These are phyloP conservation scores for Rubus parviflorus DNA, from an alignment of 306 rosid species.

Conservation along the genomic window DNA sequence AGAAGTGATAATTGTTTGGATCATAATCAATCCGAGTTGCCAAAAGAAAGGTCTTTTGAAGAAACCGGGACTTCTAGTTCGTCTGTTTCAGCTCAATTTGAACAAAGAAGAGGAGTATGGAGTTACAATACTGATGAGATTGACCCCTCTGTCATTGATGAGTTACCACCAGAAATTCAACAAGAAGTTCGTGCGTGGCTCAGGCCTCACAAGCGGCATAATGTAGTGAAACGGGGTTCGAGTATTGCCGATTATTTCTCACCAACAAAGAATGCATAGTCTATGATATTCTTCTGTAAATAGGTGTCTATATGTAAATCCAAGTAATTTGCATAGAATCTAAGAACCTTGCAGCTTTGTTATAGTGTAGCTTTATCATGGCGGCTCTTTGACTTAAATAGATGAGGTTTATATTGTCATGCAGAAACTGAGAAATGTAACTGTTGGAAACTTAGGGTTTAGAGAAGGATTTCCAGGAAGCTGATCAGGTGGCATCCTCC, in stretches of 20 bases:
- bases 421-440: too few relatives aligned
- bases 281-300: background rate
- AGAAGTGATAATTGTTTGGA: conserved; percentile 22
- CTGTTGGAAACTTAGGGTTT: too few relatives aligned
- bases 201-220: conserved; percentile 71
- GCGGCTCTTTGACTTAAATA: background rate
- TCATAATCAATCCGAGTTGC: conserved; percentile 27
- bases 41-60: conserved; percentile 31
- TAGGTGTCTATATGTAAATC: background rate
- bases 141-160: conserved; percentile 70
- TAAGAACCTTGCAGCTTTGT: background rate
- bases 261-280: conserved; percentile 46
- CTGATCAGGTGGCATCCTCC: too few relatives aligned
- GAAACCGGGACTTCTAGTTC: conserved; percentile 23
- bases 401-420: background rate
- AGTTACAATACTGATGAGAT: conserved; percentile 69
- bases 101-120: conserved; percentile 58
- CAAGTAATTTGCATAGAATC: background rate
- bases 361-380: background rate
- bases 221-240: conserved; percentile 55
- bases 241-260: conserved; percentile 67
- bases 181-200: conserved; percentile 63
- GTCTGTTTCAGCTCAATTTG: conserved; percentile 21
- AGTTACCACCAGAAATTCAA: conserved; percentile 86
- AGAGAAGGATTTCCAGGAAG: too few relatives aligned